Evolutionary conservation across 73 alveolate genomes (phyloP), one percentile per base, ranked within the genome.

Genomic region (Paramecium octaurelia): DNA sequence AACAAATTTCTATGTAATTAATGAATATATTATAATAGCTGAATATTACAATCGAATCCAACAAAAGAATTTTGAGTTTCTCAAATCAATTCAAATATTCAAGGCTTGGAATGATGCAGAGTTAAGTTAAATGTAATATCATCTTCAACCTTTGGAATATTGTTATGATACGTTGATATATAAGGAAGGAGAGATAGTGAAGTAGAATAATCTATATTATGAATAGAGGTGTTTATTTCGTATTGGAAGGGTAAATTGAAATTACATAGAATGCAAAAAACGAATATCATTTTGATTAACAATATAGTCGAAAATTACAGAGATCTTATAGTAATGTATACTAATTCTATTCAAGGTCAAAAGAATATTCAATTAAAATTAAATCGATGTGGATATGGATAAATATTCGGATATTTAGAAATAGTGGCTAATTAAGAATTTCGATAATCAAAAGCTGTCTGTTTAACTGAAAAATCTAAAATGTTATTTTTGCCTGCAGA

Each of bases 1-100:
- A 80, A 80, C n/a, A 80, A 80, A 80, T 80, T 80, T 35, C 48
- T 80, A 35, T 80, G 91, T 80, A 80, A 27, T 16, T 27, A n/a
- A 18, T 54, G 8, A 64, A 27, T 34, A 64, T 31, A 11, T 27
- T 48, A 1, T 3, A 12, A 44, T 80, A 80, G 91, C 91, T 80
- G 91, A 80, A 80, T 80, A 80, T 80, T 80, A 80, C 36, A 80
- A 80, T 80, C 20, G 91, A 80, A 42, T 80, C 23, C 14, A 80
- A 24, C 10, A 20, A 5, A 80, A 46, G 34, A 80, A 80, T 80
- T 80, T 80, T 44, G 57, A 40, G n/a, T 80, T 80, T 80, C 48
- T 80, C 6, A 80, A 80, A 80, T 44, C 46, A 1, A 46, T 80
- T 20, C 8, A 40, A 27, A 48, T 80, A 14, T 80, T 46, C 8